These are phyloP conservation scores for Aspergillus bertholletiae DNA, from an alignment of 495 filamentous ascomycete species.

Conservation along the genomic window DNA sequence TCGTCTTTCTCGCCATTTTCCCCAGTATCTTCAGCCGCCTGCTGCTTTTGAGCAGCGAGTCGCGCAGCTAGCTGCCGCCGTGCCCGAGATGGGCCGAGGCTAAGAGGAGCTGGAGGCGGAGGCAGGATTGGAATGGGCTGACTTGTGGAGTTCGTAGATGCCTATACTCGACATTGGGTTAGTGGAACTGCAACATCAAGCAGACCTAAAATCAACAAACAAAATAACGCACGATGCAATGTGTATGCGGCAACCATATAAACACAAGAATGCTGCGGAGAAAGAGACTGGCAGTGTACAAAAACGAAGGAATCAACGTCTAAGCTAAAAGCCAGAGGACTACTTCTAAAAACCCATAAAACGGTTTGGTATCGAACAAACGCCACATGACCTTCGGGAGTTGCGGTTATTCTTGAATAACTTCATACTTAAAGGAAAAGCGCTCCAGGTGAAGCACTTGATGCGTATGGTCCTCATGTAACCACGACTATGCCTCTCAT, in stretches of 20 bases:
- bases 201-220: too few relatives aligned
- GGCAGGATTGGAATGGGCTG: slow-evolving; percentile 46
- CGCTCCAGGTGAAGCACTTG: slow-evolving; percentile 13
- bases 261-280: background rate
- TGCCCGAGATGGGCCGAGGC: slow-evolving; percentile 81
- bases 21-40: slow-evolving; percentile 35
- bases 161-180: slow-evolving; percentile 11
- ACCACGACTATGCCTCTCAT: slow-evolving; percentile 15
- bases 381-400: slow-evolving; percentile 16
- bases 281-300: slow-evolving; percentile 1
- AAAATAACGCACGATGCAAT: background rate
- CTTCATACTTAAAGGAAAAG: slow-evolving; percentile 18
- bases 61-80: slow-evolving; percentile 79
- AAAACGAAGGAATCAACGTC: slow-evolving; percentile 4
- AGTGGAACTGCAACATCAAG: background rate
- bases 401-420: slow-evolving; percentile 12
- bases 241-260: background rate
- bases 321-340: slow-evolving; percentile 8
- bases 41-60: slow-evolving; percentile 74
- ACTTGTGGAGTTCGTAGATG: slow-evolving; percentile 33
- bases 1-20: slow-evolving; percentile 19
- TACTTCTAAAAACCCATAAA: slow-evolving; percentile 15
- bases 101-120: slow-evolving; percentile 49
- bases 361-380: slow-evolving; percentile 3
- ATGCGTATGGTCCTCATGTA: slow-evolving; percentile 14